Evolutionary conservation across 2,329 filamentous ascomycete species (phyloP), one percentile per base, ranked within the genome.

Genomic region (Cladosporium austrohemisphaericum): DNA sequence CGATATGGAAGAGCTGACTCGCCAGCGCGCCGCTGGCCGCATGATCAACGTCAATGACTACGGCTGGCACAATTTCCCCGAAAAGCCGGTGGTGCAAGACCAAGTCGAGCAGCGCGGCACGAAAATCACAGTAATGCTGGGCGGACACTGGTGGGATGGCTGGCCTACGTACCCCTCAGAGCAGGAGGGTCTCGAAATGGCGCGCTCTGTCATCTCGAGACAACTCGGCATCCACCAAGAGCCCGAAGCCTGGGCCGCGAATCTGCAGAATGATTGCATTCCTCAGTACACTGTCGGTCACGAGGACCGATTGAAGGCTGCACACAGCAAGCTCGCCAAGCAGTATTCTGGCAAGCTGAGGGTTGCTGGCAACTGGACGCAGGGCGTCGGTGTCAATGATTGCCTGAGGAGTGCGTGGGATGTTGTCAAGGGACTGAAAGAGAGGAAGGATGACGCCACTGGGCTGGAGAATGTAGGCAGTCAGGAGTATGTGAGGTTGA

Each of bases 71-170:
- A 65, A 65, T 36, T 60, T 63, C 53, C 62, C 62, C 25, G 46
- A 59, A 5, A 50, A 48, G 25, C 62, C 63, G 1, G 58, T 61
- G 23, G 50, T 56, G 9, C 65, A 68, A 44, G 65, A 68, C 46
- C 47, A 57, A 8, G 59, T 66, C 55, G 78, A 79, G 14, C 71
- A 74, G n/a, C 62, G 68, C 41, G 78, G 76, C 19, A 95, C 89
- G 11, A 95, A 95, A 67, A 70, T 97, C 46, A 95, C 92, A 13
- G 87, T 97, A 59, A 95, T 98, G 83, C 74, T 98, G 50, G 93
- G 93, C 52, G 93, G 93, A 1, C 90, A 96, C 70, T 89, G 88
- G 79, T 97, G 88, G 88, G 77, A 89, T 65, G 78, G 73, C 51
- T 82, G 77, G 72, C 62, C 68, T 2, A 70, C 73, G 31, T 80